Evolutionary conservation across 1,139 yeast genomes (phyloP).

Genomic region (Kodamaea fungicola): DNA sequence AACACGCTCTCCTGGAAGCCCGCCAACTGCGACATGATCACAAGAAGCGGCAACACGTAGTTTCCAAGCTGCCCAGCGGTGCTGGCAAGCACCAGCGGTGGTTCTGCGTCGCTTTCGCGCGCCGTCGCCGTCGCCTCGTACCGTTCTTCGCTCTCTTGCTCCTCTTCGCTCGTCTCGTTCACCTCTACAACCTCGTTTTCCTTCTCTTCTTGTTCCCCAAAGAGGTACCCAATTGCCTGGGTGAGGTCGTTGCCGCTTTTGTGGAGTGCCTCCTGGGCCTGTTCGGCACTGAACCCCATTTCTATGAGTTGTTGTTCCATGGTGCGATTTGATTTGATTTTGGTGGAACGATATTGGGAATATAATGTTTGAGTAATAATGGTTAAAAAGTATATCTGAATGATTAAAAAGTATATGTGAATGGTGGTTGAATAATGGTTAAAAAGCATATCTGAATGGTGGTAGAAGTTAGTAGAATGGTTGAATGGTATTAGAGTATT

Average conservation of each 20-base stretch:
- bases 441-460: too few relatives aligned
- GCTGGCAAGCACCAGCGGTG: constrained; percentile 16
- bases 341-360: too few relatives aligned
- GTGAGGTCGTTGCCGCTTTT: constrained; percentile 47
- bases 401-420: too few relatives aligned
- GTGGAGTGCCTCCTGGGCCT: constrained; percentile 40
- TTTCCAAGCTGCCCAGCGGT: constrained; percentile 20
- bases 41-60: constrained; percentile 22
- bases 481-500: too few relatives aligned
- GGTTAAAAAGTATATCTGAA: too few relatives aligned
- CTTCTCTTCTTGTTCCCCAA: constrained; percentile 28
- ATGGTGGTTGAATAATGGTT: too few relatives aligned
- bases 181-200: not conserved
- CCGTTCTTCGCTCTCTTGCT: not conserved
- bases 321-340: not conserved
- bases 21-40: constrained; percentile 16
- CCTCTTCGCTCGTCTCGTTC: constrained; percentile 1
- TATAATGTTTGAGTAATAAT: too few relatives aligned
- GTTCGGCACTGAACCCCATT: constrained; percentile 58
- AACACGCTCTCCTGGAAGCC: constrained; percentile 1
- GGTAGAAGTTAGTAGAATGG: too few relatives aligned
- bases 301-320: constrained; percentile 38
- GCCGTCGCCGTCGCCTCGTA: constrained; percentile 1
- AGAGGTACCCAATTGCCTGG: constrained; percentile 51
- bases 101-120: constrained; percentile 7